Evolutionary conservation across 371 early-diverging fungal species (phyloP).

Genomic region (Apophysomyces ossiformis): DNA sequence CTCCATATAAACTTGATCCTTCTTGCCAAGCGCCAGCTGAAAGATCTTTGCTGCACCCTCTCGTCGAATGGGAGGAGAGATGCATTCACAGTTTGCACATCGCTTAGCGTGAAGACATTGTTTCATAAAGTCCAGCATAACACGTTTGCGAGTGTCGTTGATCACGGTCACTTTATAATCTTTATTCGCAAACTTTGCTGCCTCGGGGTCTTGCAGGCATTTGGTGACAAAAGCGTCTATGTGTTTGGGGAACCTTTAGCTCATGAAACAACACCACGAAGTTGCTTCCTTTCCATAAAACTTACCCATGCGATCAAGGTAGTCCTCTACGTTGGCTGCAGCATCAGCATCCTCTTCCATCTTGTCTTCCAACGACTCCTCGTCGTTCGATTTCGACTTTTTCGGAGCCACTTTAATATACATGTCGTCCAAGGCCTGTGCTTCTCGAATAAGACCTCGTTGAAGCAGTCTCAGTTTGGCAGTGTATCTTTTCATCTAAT

Average conservation of each 20-base stretch:
- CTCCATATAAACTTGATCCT: constrained; percentile 71
- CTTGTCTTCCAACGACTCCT: constrained; percentile 45
- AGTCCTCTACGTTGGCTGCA: constrained; percentile 54
- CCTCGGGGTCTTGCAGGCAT: constrained; percentile 36
- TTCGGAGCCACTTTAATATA: constrained; percentile 44
- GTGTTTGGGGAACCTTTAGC: neutral
- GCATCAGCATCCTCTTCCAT: constrained; percentile 59
- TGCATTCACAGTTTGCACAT: constrained; percentile 88
- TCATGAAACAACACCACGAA: no score
- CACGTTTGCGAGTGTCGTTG: constrained; percentile 73
- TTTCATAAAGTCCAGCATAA: constrained; percentile 78
- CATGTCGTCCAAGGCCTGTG: constrained; percentile 75
- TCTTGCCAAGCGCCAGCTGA: constrained; percentile 75
- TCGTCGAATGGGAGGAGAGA: constrained; percentile 79
- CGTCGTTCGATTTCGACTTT: constrained; percentile 49
- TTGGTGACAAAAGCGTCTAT: constrained; percentile 41
- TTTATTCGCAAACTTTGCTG: constrained; percentile 35
- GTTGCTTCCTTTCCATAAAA: constrained; percentile 12
- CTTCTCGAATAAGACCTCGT: constrained; percentile 81
- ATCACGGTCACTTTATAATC: constrained; percentile 77
- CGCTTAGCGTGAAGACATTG: constrained; percentile 54
- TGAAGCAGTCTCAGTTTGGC: constrained; percentile 77
- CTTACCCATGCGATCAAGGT: constrained; percentile 56
- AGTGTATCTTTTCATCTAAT: constrained; percentile 49
- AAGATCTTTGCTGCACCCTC: constrained; percentile 91